Evolutionary conservation across 345 rosid species (phyloP), one percentile per base, ranked within the genome.

Genomic region (Brassica juncea): DNA sequence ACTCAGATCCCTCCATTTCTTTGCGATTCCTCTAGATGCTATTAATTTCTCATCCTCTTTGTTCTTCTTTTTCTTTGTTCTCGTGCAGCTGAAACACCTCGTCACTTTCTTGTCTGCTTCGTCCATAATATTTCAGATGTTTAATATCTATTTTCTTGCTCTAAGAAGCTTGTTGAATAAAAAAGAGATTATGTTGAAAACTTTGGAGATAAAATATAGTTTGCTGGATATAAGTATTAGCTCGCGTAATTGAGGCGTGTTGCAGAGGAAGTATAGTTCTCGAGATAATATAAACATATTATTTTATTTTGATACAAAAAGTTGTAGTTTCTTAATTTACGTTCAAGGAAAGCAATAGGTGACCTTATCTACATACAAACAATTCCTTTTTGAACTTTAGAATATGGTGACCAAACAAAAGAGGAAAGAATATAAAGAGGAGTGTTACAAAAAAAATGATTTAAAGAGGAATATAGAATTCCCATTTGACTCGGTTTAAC

Each of bases 1-100:
- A 34, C 94, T 91, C 19, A 92, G 84, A 35, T 78, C 66, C 80
- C 85, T 84, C 98, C 97, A 90, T 85, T 66, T 86, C 80, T 78
- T 86, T 1, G 88, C 88, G 4, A 85, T 75, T 30, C 66, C 69
- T 55, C 55, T 71, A 25, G 67, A 71, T 52, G 0, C 77, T 70
- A 70, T 76, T 0, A 58, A 55, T 35, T 59, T 82, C 74, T 75
- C 76, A 55, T 86, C 84, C 32, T 80, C 70, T 9, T 79, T 28
- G 31, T 55, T 39, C 15, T 68, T 80, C 35, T 73, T 44, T 68
- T 85, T 85, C 62, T 66, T 80, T 75, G 54, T 62, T 30, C 54
- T 74, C 54, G 15, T 30, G 67, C 75, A 80, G 74, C 77, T 81
- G 60, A 76, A 81, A 44, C 83, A 80, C 25, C 42, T 80, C 32